These are phyloP conservation scores for Discostella stelligeroides DNA, from an alignment of 108 stramenopile genomes.

Conservation along the genomic window DNA sequence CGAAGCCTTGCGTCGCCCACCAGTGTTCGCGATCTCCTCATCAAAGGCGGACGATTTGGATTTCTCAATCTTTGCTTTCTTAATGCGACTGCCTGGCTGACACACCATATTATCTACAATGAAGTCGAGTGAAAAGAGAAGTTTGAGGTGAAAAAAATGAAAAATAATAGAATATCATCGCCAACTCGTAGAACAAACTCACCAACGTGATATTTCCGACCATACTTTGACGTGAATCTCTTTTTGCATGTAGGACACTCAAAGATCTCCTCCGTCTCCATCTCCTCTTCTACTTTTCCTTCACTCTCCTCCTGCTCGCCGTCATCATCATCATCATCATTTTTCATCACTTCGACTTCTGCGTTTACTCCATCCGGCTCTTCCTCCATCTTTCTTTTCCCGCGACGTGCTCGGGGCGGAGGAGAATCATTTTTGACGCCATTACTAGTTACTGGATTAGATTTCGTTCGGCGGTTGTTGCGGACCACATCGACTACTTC, in stretches of 20 bases:
- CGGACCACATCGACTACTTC: neutral
- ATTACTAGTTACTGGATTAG: neutral
- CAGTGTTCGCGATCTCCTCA: neutral
- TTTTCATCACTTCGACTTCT: neutral
- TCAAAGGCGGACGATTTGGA: neutral
- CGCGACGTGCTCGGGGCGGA: neutral
- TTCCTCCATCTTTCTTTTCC: neutral
- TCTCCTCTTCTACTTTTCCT: neutral
- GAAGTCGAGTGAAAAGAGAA: neutral
- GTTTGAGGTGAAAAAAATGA: no score
- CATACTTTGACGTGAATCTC: constrained; percentile 12
- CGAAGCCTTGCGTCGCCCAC: neutral
- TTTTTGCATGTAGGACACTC: constrained; percentile 16
- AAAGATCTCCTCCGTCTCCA: neutral
- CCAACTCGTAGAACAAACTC: neutral
- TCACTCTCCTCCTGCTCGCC: neutral
- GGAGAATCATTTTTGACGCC: no score
- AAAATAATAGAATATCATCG: neutral
- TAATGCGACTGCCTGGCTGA: neutral
- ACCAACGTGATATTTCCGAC: constrained; percentile 28
- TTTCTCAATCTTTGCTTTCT: neutral
- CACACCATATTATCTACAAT: neutral
- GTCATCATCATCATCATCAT: neutral
- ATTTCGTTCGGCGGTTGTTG: neutral
- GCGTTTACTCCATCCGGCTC: no score